phyloP scores from a whole-genome alignment of 768 basidiomycete genomes.

The Pholiota microspora region DNA sequence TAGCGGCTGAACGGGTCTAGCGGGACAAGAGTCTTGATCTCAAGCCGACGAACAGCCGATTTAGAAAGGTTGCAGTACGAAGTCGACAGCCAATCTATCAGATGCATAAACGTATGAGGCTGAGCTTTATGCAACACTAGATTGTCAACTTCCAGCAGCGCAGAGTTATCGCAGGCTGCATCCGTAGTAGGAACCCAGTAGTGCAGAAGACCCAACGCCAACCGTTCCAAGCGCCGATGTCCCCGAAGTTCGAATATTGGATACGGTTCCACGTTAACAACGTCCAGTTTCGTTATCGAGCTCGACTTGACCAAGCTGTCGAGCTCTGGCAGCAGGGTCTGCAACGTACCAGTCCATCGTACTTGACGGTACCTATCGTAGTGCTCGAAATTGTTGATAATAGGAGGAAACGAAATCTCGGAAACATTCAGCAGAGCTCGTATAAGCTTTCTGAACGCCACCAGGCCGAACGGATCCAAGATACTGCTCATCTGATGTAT shows the following conservation, averaged over 20 bases:
- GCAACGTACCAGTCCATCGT: too few relatives aligned
- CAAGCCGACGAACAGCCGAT: neutral
- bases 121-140: neutral
- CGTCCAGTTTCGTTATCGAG: too few relatives aligned
- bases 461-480: neutral
- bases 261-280: too few relatives aligned
- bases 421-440: neutral
- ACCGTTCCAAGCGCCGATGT: too few relatives aligned
- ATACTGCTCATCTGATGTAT: neutral
- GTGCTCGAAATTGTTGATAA: too few relatives aligned
- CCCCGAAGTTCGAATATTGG: too few relatives aligned
- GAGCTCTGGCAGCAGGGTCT: too few relatives aligned
- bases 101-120: neutral
- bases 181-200: too few relatives aligned
- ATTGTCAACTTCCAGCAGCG: neutral
- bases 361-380: too few relatives aligned
- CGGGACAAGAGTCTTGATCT: neutral
- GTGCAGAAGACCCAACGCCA: too few relatives aligned
- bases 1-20: neutral
- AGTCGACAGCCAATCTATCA: neutral
- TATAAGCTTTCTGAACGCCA: neutral
- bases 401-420: neutral
- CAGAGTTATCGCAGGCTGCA: too few relatives aligned
- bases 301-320: too few relatives aligned
- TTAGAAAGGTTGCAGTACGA: neutral